phyloP scores from a whole-genome alignment of 2,329 filamentous ascomycete species.

The Ascochyta pisi region DNA sequence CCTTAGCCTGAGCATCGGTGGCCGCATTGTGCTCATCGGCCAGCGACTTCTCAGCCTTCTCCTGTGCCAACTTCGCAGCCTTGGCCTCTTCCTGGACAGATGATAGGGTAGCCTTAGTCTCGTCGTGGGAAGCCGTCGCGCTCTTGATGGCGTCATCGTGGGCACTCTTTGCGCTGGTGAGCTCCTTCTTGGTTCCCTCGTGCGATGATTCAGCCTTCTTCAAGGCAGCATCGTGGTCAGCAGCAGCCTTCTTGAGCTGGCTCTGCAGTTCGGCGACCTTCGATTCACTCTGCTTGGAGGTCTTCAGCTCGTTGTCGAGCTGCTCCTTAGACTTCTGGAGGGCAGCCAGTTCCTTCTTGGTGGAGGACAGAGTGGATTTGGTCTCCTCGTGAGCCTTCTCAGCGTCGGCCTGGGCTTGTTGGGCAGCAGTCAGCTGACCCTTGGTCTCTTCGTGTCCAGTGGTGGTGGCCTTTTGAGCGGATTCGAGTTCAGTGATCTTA shows the following conservation, averaged over 20 bases:
- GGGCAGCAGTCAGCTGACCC: constrained; percentile 20
- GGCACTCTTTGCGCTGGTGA: constrained; percentile 11
- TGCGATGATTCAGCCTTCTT: constrained; percentile 25
- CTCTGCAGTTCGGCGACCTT: constrained; percentile 30
- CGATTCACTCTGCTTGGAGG: constrained; percentile 25
- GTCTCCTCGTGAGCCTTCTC: constrained; percentile 30
- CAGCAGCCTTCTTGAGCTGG: constrained; percentile 31
- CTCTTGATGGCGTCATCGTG: constrained; percentile 17
- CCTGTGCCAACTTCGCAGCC: constrained; percentile 15
- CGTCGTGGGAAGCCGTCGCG: constrained; percentile 21
- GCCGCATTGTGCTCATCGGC: constrained; percentile 28
- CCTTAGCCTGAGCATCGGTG: constrained; percentile 24
- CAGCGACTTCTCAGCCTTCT: constrained; percentile 18
- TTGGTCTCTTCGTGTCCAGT: constrained; percentile 25
- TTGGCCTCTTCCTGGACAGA: constrained; percentile 20
- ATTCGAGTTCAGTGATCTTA: constrained; percentile 24
- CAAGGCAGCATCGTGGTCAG: constrained; percentile 27
- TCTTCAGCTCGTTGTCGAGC: constrained; percentile 28
- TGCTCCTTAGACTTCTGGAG: constrained; percentile 26
- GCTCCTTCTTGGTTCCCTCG: constrained; percentile 22
- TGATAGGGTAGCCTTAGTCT: constrained; percentile 9
- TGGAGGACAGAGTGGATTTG: constrained; percentile 19
- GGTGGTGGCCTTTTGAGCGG: constrained; percentile 9
- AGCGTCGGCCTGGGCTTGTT: constrained; percentile 26
- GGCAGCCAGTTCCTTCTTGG: constrained; percentile 20